Evolutionary conservation across 2,329 filamentous ascomycete genomes (phyloP), one percentile per base, ranked within the genome.

Genomic region (Juglanconis juglandina): DNA sequence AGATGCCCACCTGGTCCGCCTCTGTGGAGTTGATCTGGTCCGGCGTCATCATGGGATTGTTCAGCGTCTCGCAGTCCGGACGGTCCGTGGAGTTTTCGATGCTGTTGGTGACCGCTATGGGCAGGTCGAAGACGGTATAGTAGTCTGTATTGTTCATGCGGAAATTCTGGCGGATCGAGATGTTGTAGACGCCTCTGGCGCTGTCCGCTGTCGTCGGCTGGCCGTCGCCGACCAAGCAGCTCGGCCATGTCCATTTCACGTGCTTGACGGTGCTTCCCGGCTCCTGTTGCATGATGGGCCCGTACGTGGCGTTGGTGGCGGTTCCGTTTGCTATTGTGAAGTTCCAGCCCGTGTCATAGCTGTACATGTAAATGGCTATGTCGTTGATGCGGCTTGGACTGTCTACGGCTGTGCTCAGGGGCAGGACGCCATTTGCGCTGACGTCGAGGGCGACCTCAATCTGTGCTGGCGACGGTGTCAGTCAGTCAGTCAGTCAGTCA

Each of bases 81-180:
- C 80, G 75, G 60, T 71, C 67, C 30, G 71, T 71, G 24, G 69
- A 67, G 37, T 72, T 69, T 8, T 76, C 69, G 64, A 91, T 90
- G 44, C 75, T 77, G 70, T 91, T 91, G 5, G 87, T 88, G 42
- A 90, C 82, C 3, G 81, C 79, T 65, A 91, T 87, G 17, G 88
- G 88, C 11, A 90, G 74, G 65, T 91, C 86, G 66, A 90, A 90
- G 57, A 91, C 82, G 8, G 87, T 90, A 71, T 90, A 90, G 66
- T 84, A 80, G 51, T 88, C 78, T 1, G 79, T 78, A 11, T 78
- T 81, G 68, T 90, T 89, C 58, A 89, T 77, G 11, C 85, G 81
- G 70, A 89, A 91, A 67, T 81, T 87, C 68, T 91, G 87, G 58
- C 87, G 86, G 66, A 91, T 88, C 5, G 87, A 89, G 67, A 91